Percentiles rank a stretch among this genome's conserved stretches.
Conservation (phyloP, 1,284 basidiomycete species). For the Sanghuangporus baumii region DNA sequence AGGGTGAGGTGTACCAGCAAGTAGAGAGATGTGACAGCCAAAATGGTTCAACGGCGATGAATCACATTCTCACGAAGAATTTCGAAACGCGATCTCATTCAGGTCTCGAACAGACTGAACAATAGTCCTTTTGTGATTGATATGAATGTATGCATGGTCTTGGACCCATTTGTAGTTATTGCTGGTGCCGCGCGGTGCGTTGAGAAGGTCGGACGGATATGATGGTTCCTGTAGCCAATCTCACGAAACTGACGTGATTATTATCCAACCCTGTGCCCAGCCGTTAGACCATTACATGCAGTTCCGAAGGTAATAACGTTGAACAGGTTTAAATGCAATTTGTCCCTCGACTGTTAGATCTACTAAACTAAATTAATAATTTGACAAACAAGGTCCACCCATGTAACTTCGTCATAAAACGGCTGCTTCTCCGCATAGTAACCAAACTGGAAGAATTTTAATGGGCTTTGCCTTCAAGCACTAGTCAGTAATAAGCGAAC, state of each 20-base stretch:
- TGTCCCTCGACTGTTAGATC: background rate
- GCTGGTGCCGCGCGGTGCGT: no score
- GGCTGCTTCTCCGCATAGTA: conserved; percentile 5
- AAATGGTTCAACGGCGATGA: background rate
- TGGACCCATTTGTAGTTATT: no score
- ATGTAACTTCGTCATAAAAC: background rate
- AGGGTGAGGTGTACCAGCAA: background rate
- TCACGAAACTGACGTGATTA: background rate
- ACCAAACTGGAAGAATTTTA: background rate
- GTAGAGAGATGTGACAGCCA: background rate
- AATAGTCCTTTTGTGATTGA: background rate
- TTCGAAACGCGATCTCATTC: background rate
- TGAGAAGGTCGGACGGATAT: no score
- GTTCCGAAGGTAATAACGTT: no score
- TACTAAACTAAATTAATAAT: background rate
- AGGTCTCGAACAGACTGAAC: background rate
- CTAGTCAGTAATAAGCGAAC: background rate
- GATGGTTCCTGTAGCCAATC: no score
- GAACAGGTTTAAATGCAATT: no score
- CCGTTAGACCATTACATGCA: no score
- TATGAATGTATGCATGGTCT: no score
- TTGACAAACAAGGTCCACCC: conserved; percentile 5
- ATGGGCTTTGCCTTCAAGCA: background rate
- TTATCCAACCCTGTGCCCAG: background rate
- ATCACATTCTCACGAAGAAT: background rate